phyloP scores from a whole-genome alignment of 179 eudicot species.

The Drosera spatulata region DNA sequence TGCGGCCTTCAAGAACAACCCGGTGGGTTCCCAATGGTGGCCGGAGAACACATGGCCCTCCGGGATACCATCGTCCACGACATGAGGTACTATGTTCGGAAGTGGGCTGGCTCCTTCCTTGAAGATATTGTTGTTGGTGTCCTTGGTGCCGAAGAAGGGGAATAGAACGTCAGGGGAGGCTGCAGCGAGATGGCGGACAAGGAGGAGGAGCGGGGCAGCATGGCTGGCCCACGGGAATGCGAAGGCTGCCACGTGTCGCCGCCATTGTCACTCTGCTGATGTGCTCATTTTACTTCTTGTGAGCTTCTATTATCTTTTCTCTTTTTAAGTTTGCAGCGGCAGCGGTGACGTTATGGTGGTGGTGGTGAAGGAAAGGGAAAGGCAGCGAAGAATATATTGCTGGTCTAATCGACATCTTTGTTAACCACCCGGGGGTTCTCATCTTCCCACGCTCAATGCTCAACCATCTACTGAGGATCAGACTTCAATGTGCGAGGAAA shows the following conservation, averaged over 20 bases:
- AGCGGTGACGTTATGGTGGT: no score
- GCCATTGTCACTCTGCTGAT: background rate
- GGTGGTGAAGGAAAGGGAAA: no score
- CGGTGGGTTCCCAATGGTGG: constrained; percentile 19
- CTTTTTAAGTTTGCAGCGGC: no score
- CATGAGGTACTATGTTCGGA: constrained; percentile 2
- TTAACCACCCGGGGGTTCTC: no score
- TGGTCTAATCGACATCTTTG: no score
- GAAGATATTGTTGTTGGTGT: constrained; percentile 19
- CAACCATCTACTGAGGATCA: no score
- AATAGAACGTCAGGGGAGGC: constrained; percentile 12
- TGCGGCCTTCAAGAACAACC: constrained; percentile 17
- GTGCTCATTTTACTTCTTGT: no score
- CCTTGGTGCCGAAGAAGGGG: constrained; percentile 20
- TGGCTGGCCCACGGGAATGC: constrained; percentile 38
- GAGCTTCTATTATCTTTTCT: no score
- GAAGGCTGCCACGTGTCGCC: constrained; percentile 24
- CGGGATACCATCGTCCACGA: constrained; percentile 5
- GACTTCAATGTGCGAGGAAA: no score
- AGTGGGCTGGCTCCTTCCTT: background rate
- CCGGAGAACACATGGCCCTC: constrained; percentile 3
- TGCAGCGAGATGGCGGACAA: constrained; percentile 14
- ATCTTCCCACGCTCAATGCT: no score
- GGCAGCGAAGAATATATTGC: no score
- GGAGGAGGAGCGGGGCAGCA: constrained; percentile 28